A percentile compares a stretch with the other conserved stretches of the same genome.
Evolutionary conservation across 805 yeast genomes (phyloP).

Genomic region (Pichia ethanolica): DNA sequence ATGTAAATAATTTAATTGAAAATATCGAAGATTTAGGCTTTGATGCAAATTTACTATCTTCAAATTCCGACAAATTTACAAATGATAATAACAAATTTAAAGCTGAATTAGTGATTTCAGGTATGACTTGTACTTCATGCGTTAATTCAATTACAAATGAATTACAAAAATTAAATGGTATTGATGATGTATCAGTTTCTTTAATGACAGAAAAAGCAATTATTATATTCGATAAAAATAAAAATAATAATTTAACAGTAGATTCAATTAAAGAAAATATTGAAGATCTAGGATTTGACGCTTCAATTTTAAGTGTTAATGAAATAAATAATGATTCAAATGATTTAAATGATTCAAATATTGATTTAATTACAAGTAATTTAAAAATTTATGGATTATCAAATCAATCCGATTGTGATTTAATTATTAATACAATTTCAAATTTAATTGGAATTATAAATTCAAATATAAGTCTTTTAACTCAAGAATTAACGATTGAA

Average conservation of each 20-base stretch:
- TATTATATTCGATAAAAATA: slow-evolving; percentile 37
- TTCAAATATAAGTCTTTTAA: slow-evolving; percentile 42
- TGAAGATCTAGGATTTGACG: slow-evolving; percentile 42
- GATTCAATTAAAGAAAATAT: slow-evolving; percentile 35
- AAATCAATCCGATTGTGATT: slow-evolving; percentile 44
- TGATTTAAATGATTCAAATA: background rate
- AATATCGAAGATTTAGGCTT: slow-evolving; percentile 74
- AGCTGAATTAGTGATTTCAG: slow-evolving; percentile 42
- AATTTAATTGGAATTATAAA: slow-evolving; percentile 39
- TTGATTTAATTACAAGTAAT: slow-evolving; percentile 13
- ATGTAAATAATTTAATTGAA: slow-evolving; percentile 33
- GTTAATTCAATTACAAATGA: slow-evolving; percentile 46
- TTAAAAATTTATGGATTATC: slow-evolving; percentile 54
- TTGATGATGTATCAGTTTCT: slow-evolving; percentile 45
- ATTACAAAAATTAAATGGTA: slow-evolving; percentile 31
- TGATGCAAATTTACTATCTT: slow-evolving; percentile 25
- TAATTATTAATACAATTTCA: slow-evolving; percentile 42
- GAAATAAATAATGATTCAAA: slow-evolving; percentile 2
- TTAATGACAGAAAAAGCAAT: slow-evolving; percentile 64
- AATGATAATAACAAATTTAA: background rate
- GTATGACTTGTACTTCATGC: slow-evolving; percentile 70
- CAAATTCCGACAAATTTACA: background rate
- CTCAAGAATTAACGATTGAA: slow-evolving; percentile 44
- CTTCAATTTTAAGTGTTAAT: slow-evolving; percentile 34
- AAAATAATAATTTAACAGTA: slow-evolving; percentile 15